Conservation (phyloP, 2,329 filamentous ascomycete genomes). For the Beauveria sp. region DNA sequence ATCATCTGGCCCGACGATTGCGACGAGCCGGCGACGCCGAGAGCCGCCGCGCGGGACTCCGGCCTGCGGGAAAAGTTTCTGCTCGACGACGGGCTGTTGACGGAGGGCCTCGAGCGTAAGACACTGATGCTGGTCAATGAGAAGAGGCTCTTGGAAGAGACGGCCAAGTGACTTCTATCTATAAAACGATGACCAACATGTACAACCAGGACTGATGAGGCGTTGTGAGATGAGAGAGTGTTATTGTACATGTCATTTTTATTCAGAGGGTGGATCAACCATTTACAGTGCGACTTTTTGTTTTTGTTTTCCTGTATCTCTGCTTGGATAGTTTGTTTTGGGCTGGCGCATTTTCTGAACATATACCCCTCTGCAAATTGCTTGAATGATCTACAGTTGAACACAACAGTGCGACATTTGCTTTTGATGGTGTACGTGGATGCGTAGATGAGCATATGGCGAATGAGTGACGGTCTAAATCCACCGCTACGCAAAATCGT, state of each 20-base stretch:
- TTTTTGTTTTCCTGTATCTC: not conserved
- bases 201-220: not conserved
- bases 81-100: conserved; percentile 26
- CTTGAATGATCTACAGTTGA: not conserved
- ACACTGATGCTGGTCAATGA: conserved; percentile 27
- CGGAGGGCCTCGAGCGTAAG: conserved; percentile 30
- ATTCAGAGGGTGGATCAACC: not conserved
- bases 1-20: conserved; percentile 32
- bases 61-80: conserved; percentile 33
- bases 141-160: conserved; percentile 27
- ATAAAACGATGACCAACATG: not conserved
- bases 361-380: no score
- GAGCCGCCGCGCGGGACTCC: not conserved
- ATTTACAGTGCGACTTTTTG: not conserved
- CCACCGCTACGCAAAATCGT: not conserved
- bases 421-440: not conserved
- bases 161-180: not conserved
- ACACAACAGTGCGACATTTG: no score
- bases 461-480: not conserved
- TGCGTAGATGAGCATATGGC: not conserved
- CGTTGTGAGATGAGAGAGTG: not conserved
- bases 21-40: conserved; percentile 14
- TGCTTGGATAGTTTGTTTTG: not conserved
- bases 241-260: not conserved
- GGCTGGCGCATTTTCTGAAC: not conserved